Conservation (phyloP, 305 asterid genomes). For the Rubia peregrina region DNA sequence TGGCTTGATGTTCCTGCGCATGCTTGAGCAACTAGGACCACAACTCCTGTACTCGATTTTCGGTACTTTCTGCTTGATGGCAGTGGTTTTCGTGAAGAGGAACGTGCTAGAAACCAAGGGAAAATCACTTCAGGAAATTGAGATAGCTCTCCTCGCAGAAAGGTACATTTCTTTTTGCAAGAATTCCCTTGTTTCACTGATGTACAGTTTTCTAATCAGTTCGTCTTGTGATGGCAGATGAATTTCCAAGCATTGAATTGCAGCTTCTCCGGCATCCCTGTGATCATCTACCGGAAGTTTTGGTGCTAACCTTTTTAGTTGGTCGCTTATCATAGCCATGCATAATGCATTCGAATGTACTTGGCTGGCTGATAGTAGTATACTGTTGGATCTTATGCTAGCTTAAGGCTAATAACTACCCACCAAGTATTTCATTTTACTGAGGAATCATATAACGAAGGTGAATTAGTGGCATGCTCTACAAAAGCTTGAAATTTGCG, state of each 20-base stretch:
- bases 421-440: background rate
- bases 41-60: conserved; percentile 60
- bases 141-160: conserved; percentile 75
- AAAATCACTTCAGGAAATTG: conserved; percentile 88
- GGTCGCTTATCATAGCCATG: background rate
- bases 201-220: background rate
- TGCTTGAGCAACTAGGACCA: conserved; percentile 76
- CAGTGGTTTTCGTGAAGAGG: conserved; percentile 57
- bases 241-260: background rate
- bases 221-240: conserved; percentile 13
- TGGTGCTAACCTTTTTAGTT: background rate
- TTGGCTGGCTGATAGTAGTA: background rate
- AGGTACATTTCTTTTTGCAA: conserved; percentile 2
- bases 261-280: background rate
- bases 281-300: conserved; percentile 6
- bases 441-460: background rate
- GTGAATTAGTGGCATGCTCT: no score
- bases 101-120: conserved; percentile 88
- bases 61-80: conserved; percentile 65
- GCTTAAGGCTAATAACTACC: background rate
- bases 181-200: background rate
- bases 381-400: background rate
- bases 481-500: background rate
- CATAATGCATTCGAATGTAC: background rate
- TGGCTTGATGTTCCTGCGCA: conserved; percentile 70